Evolutionary conservation across 768 basidiomycete species (phyloP), one percentile per base, ranked within the genome.

Genomic region (Tricholoma matsutake): DNA sequence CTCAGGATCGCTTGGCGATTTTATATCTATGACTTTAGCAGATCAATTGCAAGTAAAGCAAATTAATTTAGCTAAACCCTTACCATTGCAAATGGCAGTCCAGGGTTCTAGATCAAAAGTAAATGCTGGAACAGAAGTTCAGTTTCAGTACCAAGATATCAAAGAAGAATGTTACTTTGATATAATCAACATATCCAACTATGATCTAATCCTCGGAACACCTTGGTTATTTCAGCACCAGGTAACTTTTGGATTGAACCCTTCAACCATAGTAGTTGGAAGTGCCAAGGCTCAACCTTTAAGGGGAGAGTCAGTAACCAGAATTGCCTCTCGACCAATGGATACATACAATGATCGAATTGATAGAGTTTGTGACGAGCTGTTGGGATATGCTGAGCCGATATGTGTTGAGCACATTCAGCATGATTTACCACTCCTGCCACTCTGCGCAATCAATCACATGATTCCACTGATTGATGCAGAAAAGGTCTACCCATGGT

Each of bases 361-460:
- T 1, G 60, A 70, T 0, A 16, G 52, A 14, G 61, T 61, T 10
- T 54, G 69, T 0, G 2, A 65, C 22, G 41, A 68, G 13, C 54
- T 77, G 1, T 16, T 53, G 0, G 29, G 66, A 20, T 68, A 75
- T 56, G 68, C 73, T 0, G 20, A 51, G 29, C 68, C 69, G 0
- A 47, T 74, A 0, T 77, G 72, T 43, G 66, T 68, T 39, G 58
- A 65, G 3, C n/a, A 71, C 67, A 0, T 59, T 54, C 4, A 70
- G 76, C 10, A 77, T 74, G 0, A 67, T 64, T 0, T 56, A 29
- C 32, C 32, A 18, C n/a, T 79, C 6, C 81, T 80, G 0, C 78
- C 77, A 0, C 56, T 78, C 1, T 45, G 74, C 1, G 74, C 59
- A 0, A 75, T 81, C 2, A 81, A 82, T 60, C 79, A 82, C 57